Base-by-base conservation (phyloP, 2,329 filamentous ascomycete species). In the Myriosclerotinia scirpicola region DNA sequence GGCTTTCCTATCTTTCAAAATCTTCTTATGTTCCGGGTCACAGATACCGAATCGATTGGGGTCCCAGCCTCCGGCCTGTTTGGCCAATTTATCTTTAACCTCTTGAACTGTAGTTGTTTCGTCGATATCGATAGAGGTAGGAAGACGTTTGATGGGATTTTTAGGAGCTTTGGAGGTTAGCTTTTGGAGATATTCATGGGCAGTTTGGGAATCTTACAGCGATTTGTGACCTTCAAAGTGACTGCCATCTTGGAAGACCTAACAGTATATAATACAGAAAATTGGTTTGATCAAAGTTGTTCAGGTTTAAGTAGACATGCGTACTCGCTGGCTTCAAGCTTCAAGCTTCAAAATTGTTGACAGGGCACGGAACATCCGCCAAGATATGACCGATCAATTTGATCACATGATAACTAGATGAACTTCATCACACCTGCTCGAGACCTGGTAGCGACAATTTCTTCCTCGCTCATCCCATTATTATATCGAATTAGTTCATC, bases 41-140 rank as follows among this genome's bases (percentile, higher is more conserved):
- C 84, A 87, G 67, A 89, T 79, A 40, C 87, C 87, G 69, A 89
- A 80, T 66, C 86, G 85, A 78, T 89, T 87, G 75, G 80, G 81
- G 76, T 89, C 86, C 67, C 78, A 76, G 58, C 87, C 79, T 55
- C 80, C 80, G 20, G 81, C 77, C 69, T 80, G 77, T 70, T 81
- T 80, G 46, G 87, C 85, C 65, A 89, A 78, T 52, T 79, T 72
- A 52, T 78, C 78, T 80, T 89, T 88, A 70, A 85, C 80, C 75
- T 86, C 83, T 73, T 89, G 85, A 67, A 89, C 81, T 11, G 84
- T 88, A 67, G 85, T 76, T 44, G 67, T 81, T 4, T 75, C 73
- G 0, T 75, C 73, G 36, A 79, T 74, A 62, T 85, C 80, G 17
- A 82, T 79, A 8, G 82, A 86, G 54, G 85, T 80, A 64, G 86